Conservation (phyloP, 805 yeast genomes). For the Isabelozyma heimii region DNA sequence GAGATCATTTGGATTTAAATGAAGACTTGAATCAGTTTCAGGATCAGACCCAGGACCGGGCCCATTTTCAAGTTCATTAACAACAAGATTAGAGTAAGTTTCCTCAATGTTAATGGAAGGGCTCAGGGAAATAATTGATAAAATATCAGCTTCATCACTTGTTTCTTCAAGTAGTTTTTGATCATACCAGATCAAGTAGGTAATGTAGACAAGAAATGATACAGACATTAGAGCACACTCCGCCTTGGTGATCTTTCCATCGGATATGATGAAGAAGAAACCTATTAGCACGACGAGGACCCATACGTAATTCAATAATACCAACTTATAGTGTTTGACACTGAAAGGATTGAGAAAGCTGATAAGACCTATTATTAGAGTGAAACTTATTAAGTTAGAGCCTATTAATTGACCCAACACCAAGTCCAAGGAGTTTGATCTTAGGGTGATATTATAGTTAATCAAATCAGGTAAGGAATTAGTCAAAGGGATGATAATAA, state of each 20-base stretch:
- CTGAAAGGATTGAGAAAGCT: constrained; percentile 20
- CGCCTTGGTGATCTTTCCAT: constrained; percentile 28
- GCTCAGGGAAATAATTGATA: neutral
- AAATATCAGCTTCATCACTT: neutral
- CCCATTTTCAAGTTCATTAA: neutral
- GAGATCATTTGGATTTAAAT: constrained; percentile 1
- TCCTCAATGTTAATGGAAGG: neutral
- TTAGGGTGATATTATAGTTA: constrained; percentile 29
- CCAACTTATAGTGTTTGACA: constrained; percentile 13
- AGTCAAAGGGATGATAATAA: constrained; percentile 32
- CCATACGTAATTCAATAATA: constrained; percentile 27
- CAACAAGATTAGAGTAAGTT: neutral
- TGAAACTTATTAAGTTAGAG: constrained; percentile 28
- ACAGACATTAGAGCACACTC: constrained; percentile 28
- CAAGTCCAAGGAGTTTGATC: constrained; percentile 25
- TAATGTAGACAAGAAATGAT: constrained; percentile 20
- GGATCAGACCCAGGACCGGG: neutral
- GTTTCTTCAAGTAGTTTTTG: constrained; percentile 2
- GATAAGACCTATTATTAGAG: constrained; percentile 34
- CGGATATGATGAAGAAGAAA: constrained; percentile 27
- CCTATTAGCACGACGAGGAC: constrained; percentile 22
- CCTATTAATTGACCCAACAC: constrained; percentile 40
- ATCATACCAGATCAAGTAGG: constrained; percentile 16
- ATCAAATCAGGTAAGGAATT: constrained; percentile 38
- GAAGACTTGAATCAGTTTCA: neutral